phyloP scores from a whole-genome alignment of 306 rosid species.

The Quillaja saponaria region DNA sequence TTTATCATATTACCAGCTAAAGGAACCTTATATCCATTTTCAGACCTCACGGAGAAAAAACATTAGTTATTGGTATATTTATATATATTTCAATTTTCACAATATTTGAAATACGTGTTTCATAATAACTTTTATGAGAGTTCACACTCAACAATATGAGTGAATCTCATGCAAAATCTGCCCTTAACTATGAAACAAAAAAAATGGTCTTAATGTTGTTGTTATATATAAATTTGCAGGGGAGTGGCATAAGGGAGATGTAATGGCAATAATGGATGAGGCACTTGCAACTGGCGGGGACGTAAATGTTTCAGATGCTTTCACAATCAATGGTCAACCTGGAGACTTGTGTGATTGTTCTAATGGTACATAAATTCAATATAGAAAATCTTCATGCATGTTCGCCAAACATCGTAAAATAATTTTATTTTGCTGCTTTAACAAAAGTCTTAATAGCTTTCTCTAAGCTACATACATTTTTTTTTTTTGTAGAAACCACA shows the following conservation, averaged over 20 bases:
- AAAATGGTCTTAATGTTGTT: too few species aligned
- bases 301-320: conserved; percentile 32
- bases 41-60: conserved; percentile 29
- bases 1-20: too few species aligned
- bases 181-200: too few species aligned
- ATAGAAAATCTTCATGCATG: too few species aligned
- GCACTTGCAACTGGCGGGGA: conserved; percentile 28
- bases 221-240: too few species aligned
- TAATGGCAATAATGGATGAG: conserved; percentile 19
- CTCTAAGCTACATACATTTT: not conserved
- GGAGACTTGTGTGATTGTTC: conserved; percentile 20
- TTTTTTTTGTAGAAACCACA: conserved; percentile 32
- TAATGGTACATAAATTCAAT: not conserved
- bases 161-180: too few species aligned
- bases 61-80: too few species aligned
- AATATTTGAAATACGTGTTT: too few species aligned
- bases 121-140: too few species aligned
- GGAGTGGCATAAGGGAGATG: conserved; percentile 32
- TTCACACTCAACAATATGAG: too few species aligned
- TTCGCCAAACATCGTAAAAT: not conserved
- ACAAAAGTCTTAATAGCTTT: not conserved
- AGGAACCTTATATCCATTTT: conserved; percentile 31
- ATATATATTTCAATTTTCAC: too few species aligned
- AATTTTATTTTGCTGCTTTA: not conserved
- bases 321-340: conserved; percentile 37